phyloP scores from a whole-genome alignment of 805 yeast species.

The Suhomyces faveliae region DNA sequence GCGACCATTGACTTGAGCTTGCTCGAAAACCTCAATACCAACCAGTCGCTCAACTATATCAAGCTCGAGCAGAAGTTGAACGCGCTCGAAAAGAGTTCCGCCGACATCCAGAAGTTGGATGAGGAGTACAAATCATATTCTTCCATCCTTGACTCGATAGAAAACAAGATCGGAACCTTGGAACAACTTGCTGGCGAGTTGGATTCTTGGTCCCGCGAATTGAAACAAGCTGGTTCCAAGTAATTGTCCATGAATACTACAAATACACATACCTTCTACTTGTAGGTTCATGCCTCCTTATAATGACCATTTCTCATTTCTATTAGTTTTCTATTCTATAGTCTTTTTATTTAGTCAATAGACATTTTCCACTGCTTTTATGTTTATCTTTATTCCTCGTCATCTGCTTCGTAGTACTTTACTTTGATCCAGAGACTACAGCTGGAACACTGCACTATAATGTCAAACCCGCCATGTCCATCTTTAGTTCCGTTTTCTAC shows the following conservation, averaged over 20 bases:
- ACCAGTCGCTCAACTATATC: conserved; percentile 52
- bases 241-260: background rate
- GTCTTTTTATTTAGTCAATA: background rate
- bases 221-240: conserved; percentile 23
- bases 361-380: too few relatives aligned
- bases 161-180: conserved; percentile 37
- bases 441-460: conserved; percentile 74
- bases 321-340: too few relatives aligned
- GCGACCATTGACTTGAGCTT: conserved; percentile 47
- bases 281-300: background rate
- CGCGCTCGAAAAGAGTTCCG: conserved; percentile 43
- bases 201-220: conserved; percentile 59
- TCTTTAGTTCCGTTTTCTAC: conserved; percentile 50
- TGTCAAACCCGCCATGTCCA: conserved; percentile 55
- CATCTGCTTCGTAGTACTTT: conserved; percentile 52
- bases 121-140: conserved; percentile 24
- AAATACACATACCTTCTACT: background rate
- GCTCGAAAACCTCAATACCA: conserved; percentile 56
- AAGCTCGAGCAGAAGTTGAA: conserved; percentile 41
- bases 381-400: conserved; percentile 5
- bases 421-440: conserved; percentile 89
- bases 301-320: background rate
- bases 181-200: conserved; percentile 53
- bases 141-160: conserved; percentile 28
- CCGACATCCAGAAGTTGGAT: conserved; percentile 7